These are phyloP conservation scores for Datura wrightii DNA, from an alignment of 257 asterid genomes.

Conservation along the genomic window DNA sequence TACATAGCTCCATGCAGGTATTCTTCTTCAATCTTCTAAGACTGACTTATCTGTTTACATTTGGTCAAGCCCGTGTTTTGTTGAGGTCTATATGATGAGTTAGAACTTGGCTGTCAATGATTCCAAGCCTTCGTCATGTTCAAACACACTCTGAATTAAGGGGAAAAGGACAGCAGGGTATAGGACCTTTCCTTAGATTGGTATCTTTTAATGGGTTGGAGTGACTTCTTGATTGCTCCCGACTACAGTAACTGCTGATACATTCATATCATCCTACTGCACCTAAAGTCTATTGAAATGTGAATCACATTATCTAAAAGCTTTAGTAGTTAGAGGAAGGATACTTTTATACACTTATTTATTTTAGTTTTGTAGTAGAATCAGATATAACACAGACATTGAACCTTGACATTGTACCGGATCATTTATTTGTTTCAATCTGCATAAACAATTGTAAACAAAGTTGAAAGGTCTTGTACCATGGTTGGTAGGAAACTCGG, in stretches of 20 bases:
- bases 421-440: neutral
- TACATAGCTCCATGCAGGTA: slow-evolving; percentile 99
- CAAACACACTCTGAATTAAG: neutral
- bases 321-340: neutral
- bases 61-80: neutral
- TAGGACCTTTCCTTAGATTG: neutral
- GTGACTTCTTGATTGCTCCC: neutral
- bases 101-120: slow-evolving; percentile 6
- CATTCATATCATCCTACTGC: slow-evolving; percentile 21
- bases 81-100: slow-evolving; percentile 17
- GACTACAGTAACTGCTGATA: neutral
- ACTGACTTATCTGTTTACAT: slow-evolving; percentile 25
- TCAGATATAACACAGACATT: neutral
- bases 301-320: neutral
- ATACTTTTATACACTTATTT: neutral
- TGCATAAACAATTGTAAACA: neutral
- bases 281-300: slow-evolving; percentile 20
- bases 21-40: slow-evolving; percentile 37
- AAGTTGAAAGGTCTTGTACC: slow-evolving; percentile 5
- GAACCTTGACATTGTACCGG: neutral
- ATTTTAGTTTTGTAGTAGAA: slow-evolving; percentile 2
- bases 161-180: neutral
- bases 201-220: slow-evolving; percentile 2
- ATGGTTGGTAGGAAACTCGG: neutral
- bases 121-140: neutral